These are phyloP conservation scores for Chlamydomonas urium DNA, from an alignment of 139 green algal species.

Conservation along the genomic window DNA sequence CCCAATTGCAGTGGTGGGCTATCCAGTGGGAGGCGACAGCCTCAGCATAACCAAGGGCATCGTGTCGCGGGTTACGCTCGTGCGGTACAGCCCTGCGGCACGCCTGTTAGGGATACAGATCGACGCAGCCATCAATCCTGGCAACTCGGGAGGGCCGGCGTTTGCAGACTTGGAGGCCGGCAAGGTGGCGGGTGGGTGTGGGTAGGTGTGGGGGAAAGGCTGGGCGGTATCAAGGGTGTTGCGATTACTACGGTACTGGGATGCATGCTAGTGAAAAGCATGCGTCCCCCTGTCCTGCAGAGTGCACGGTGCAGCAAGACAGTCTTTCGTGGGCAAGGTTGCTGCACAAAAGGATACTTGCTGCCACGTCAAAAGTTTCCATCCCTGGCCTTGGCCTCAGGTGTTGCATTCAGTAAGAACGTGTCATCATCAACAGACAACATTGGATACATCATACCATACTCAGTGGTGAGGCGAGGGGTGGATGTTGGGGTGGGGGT, in stretches of 20 bases:
- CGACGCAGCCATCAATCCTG: constrained; percentile 43
- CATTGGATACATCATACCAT: constrained; percentile 81
- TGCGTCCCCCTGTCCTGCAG: too few relatives aligned
- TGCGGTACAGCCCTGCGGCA: constrained; percentile 40
- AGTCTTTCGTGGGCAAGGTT: too few relatives aligned
- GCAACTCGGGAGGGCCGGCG: constrained; percentile 73
- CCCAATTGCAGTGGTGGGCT: constrained; percentile 66
- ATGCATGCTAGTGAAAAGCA: too few relatives aligned
- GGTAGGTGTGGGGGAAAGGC: too few relatives aligned
- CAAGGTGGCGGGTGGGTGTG: constrained; percentile 46
- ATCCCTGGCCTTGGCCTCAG: constrained; percentile 26
- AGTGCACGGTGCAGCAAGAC: too few relatives aligned
- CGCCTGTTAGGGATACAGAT: constrained; percentile 66
- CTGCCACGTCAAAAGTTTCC: neutral
- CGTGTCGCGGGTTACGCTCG: constrained; percentile 52
- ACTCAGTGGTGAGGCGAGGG: constrained; percentile 7
- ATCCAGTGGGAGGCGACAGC: constrained; percentile 63
- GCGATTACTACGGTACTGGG: too few relatives aligned
- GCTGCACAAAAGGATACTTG: too few relatives aligned
- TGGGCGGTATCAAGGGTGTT: too few relatives aligned
- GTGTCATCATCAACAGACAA: constrained; percentile 59
- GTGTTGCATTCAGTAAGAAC: constrained; percentile 75
- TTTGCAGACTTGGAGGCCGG: constrained; percentile 45
- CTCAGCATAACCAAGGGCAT: constrained; percentile 52
- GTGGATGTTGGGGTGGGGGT: neutral